A percentile compares a stretch with the other conserved stretches of the same genome.
These are phyloP conservation scores for Aureobasidium sp. DNA, from an alignment of 2,329 filamentous ascomycete genomes.

Conservation along the genomic window DNA sequence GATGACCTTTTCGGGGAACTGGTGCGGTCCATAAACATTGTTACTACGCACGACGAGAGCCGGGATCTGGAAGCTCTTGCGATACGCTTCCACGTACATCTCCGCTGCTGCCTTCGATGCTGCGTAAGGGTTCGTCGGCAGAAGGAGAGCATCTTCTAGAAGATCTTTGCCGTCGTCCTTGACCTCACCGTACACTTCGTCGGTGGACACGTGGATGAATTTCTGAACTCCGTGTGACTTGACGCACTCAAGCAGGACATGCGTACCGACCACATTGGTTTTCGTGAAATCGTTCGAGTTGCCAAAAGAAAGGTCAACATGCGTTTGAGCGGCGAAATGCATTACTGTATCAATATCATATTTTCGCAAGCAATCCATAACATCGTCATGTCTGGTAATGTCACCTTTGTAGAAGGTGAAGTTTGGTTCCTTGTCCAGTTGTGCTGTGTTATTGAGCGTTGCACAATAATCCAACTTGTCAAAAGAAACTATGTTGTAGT, in stretches of 20 bases:
- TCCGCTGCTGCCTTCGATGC: slow-evolving; percentile 30
- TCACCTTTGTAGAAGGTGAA: slow-evolving; percentile 76
- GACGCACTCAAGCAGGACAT: slow-evolving; percentile 69
- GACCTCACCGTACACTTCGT: slow-evolving; percentile 79
- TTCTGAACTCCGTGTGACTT: slow-evolving; percentile 60
- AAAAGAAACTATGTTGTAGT: slow-evolving; percentile 73
- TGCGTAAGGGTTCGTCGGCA: slow-evolving; percentile 62
- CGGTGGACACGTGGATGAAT: slow-evolving; percentile 76
- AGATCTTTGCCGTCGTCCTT: slow-evolving; percentile 62
- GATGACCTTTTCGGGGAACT: slow-evolving; percentile 58
- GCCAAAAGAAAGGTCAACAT: slow-evolving; percentile 74
- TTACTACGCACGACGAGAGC: slow-evolving; percentile 74
- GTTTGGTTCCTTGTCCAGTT: slow-evolving; percentile 58
- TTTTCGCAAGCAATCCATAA: slow-evolving; percentile 60
- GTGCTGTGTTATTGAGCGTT: slow-evolving; percentile 68
- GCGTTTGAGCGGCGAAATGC: slow-evolving; percentile 79
- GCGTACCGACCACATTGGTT: slow-evolving; percentile 77
- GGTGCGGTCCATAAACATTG: slow-evolving; percentile 70
- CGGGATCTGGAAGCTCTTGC: slow-evolving; percentile 72
- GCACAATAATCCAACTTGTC: slow-evolving; percentile 81
- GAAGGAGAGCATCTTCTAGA: slow-evolving; percentile 63
- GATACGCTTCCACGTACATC: slow-evolving; percentile 63
- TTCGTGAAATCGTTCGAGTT: slow-evolving; percentile 75
- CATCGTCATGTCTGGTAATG: slow-evolving; percentile 61
- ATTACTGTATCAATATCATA: slow-evolving; percentile 71